phyloP scores from a whole-genome alignment of 1,284 basidiomycete species.

The Apiotrichum gamsii region DNA sequence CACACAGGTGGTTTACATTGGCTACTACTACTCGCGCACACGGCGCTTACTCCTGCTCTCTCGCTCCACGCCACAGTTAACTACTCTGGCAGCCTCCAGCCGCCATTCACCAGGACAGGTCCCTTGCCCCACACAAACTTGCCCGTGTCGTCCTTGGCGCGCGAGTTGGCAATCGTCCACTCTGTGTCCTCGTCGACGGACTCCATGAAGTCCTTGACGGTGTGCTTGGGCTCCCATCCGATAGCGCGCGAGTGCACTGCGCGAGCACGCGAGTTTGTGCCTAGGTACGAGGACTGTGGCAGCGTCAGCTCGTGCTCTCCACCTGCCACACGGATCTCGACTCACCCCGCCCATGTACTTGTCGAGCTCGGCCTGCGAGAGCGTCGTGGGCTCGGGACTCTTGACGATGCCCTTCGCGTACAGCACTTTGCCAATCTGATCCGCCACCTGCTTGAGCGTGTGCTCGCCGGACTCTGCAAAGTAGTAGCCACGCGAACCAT shows the following conservation, averaged over 20 bases:
- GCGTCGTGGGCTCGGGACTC: constrained; percentile 30
- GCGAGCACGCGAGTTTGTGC: constrained; percentile 54
- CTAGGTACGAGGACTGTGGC: constrained; percentile 45
- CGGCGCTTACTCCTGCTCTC: too few species aligned
- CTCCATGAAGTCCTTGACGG: constrained; percentile 24
- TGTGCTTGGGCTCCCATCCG: constrained; percentile 47
- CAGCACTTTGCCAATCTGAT: constrained; percentile 36
- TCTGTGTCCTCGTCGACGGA: constrained; percentile 16
- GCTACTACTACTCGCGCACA: too few species aligned
- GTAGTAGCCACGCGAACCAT: constrained; percentile 44
- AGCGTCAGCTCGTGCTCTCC: not conserved
- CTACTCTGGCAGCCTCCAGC: constrained; percentile 7
- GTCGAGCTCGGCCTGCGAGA: constrained; percentile 37
- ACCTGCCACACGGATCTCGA: not conserved
- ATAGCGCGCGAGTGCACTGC: constrained; percentile 54
- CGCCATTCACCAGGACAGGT: constrained; percentile 4
- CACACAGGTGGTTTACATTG: too few species aligned
- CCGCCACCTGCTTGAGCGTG: constrained; percentile 29
- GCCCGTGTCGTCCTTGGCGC: constrained; percentile 4
- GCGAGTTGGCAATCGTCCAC: constrained; percentile 3
- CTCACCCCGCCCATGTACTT: constrained; percentile 37
- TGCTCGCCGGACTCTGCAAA: constrained; percentile 44
- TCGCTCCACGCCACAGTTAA: too few species aligned
- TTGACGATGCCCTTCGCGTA: constrained; percentile 13
- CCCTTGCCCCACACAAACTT: constrained; percentile 3